These are phyloP conservation scores for Penicillium sp. DNA, from an alignment of 2,329 filamentous ascomycete genomes.

Conservation along the genomic window DNA sequence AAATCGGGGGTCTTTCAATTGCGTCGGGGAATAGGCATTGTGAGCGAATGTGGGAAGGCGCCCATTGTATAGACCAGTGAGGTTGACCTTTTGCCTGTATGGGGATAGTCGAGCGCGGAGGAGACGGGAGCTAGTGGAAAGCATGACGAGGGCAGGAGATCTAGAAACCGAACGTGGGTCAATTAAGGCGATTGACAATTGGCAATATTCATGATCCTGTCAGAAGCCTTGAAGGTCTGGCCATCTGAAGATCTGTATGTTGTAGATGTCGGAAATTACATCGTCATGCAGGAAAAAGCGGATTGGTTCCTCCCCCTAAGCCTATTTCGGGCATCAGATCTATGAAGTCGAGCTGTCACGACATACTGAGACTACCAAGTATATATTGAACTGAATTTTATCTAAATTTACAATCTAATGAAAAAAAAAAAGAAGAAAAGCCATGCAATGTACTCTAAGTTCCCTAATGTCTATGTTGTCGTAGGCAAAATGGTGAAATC, in stretches of 20 bases:
- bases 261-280: not conserved
- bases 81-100: constrained; percentile 1
- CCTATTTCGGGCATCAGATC: constrained; percentile 8
- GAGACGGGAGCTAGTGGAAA: constrained; percentile 8
- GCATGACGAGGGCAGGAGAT: not conserved
- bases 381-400: not conserved
- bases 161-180: not conserved
- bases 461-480: not conserved
- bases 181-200: not conserved
- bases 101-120: constrained; percentile 9
- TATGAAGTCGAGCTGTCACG: not conserved
- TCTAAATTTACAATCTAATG: too few relatives aligned
- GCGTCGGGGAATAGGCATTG: not conserved
- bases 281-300: constrained; percentile 9
- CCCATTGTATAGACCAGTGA: constrained; percentile 4
- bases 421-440: not conserved
- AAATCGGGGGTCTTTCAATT: not conserved
- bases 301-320: constrained; percentile 6
- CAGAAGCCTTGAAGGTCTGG: not conserved
- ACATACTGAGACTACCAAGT: not conserved
- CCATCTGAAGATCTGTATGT: not conserved
- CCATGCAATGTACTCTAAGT: too few relatives aligned
- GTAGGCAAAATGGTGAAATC: not conserved
- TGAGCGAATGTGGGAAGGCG: constrained; percentile 3
- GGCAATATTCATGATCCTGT: constrained; percentile 9